Conservation (phyloP, 257 asterid species). For the Plantago elongata region DNA sequence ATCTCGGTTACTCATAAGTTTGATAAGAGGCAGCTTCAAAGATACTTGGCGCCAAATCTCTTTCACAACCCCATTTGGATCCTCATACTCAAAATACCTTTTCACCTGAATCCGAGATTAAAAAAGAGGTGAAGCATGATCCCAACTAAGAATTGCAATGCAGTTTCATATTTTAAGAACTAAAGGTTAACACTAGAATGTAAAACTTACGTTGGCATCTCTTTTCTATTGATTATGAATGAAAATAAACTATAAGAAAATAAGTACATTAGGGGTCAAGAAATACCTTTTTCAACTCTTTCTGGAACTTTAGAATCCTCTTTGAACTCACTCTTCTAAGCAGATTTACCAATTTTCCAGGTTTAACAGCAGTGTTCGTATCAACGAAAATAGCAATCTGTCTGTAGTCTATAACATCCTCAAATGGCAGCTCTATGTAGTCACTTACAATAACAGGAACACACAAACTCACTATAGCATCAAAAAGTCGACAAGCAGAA, state of each 20-base stretch:
- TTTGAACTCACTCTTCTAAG: slow-evolving; percentile 51
- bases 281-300: slow-evolving; percentile 67
- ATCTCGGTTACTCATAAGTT: slow-evolving; percentile 83
- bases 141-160: not conserved
- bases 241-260: no score
- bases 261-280: no score
- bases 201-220: no score
- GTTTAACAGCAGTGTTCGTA: slow-evolving; percentile 60
- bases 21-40: slow-evolving; percentile 62
- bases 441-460: slow-evolving; percentile 92
- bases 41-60: slow-evolving; percentile 94
- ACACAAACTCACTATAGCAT: slow-evolving; percentile 93
- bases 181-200: no score
- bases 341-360: slow-evolving; percentile 68
- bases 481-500: slow-evolving; percentile 97
- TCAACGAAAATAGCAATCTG: slow-evolving; percentile 79
- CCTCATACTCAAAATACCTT: slow-evolving; percentile 79
- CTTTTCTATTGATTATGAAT: no score
- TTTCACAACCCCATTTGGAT: slow-evolving; percentile 77
- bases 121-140: not conserved
- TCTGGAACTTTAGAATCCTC: slow-evolving; percentile 68
- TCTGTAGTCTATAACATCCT: slow-evolving; percentile 85
- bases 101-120: slow-evolving; percentile 52
- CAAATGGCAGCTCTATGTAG: slow-evolving; percentile 90
- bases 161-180: not conserved